These are phyloP conservation scores for Sporothrix humicola DNA, from an alignment of 2,329 filamentous ascomycete species.

Conservation along the genomic window DNA sequence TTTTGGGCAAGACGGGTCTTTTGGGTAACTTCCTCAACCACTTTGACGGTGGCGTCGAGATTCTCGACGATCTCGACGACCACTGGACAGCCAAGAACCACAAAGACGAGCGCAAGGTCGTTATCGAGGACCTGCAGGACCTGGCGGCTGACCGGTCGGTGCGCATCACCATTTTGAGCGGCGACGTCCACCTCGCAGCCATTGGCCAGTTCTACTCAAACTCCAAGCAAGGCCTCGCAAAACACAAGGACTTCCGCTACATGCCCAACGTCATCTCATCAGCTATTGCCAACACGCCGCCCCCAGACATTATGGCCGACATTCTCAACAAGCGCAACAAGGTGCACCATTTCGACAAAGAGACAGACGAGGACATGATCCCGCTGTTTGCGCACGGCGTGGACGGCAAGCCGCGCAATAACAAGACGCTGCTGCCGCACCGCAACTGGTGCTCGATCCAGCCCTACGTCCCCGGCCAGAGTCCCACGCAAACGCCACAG, in stretches of 20 bases:
- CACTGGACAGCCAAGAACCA: constrained; percentile 98
- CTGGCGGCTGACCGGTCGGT: constrained; percentile 91
- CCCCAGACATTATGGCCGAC: constrained; percentile 85
- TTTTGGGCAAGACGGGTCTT: constrained; percentile 79
- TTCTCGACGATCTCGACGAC: constrained; percentile 90
- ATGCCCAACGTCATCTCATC: constrained; percentile 97
- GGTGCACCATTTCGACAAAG: constrained; percentile 70
- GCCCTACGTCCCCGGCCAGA: constrained; percentile 78
- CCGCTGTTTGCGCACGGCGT: constrained; percentile 89
- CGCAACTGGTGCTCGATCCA: constrained; percentile 96
- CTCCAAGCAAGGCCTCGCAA: constrained; percentile 76
- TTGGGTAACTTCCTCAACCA: constrained; percentile 83
- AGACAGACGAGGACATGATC: constrained; percentile 96
- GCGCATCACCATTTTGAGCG: constrained; percentile 87
- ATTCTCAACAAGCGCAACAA: constrained; percentile 93
- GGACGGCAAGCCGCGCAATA: constrained; percentile 87
- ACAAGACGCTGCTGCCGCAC: constrained; percentile 84
- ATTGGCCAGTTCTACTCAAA: constrained; percentile 96
- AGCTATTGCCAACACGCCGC: constrained; percentile 90
- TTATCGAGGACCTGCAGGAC: constrained; percentile 91
- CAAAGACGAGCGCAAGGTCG: constrained; percentile 83
- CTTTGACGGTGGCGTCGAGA: constrained; percentile 89
- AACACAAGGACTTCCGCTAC: constrained; percentile 92
- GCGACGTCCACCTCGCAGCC: constrained; percentile 91
- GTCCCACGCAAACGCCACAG: constrained; percentile 72